Base-by-base conservation (phyloP, 352 stramenopile species). In the Phytophthora nicotianae region DNA sequence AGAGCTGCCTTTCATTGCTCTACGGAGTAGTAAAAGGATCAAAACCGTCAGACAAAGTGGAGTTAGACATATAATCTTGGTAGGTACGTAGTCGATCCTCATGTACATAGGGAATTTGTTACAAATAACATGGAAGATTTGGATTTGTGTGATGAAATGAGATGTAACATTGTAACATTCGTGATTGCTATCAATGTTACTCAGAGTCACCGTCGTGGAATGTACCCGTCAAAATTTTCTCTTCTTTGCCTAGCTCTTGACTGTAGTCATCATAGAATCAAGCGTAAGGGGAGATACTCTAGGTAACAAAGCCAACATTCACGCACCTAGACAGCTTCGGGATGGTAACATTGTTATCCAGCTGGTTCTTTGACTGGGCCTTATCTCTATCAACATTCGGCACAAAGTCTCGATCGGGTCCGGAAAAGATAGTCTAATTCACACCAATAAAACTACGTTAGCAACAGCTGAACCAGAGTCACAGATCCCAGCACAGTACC, bases 121-220 rank as follows among this genome's bases (percentile, higher is more conserved):
- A 32, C 26, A 4, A 9, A n/a, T n/a, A n/a, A n/a, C n/a, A n/a
- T n/a, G n/a, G n/a, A n/a, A n/a, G n/a, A n/a, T n/a, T n/a, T n/a
- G n/a, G n/a, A 32, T 32, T 32, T 32, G 8, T 4, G 5, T 4
- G 26, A 32, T 19, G 37, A 21, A 43, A 43, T 2, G 41, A 29
- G 20, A 27, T 16, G 11, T 48, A 29, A 32, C 24, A 49, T 49
- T 17, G 29, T 35, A 35, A 35, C 29, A 35, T 35, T 35, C 8
- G 26, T 9, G 8, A 9, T 32, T 4, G 29, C 29, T 9, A 1
- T 32, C 17, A 19, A 32, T 27, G 24, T 77, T 68, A 88, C 59
- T 88, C 79, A 0, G 79, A 88, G 54, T 88, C 79, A 24, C 79
- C 79, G 42, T 88, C 79, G 52, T 88, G 79, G 53, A 86, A 88